Conservation (phyloP, 2,329 filamentous ascomycete species). For the Fusarium verticillioides region DNA sequence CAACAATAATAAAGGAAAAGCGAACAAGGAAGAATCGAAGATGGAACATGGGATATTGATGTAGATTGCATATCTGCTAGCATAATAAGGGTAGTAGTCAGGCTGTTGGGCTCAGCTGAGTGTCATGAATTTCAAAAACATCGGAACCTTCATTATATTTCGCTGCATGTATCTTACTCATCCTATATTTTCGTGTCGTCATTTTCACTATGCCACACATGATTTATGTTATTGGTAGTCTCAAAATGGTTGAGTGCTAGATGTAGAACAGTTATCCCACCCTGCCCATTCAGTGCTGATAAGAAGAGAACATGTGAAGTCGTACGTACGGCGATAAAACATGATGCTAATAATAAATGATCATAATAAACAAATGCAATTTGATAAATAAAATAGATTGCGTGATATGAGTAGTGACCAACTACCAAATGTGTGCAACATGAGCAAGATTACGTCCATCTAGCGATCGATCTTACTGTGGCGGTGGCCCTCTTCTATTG, state of each 20-base stretch:
- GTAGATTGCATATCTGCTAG: conserved; percentile 23
- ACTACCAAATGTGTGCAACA: conserved; percentile 30
- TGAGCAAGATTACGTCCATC: conserved; percentile 14
- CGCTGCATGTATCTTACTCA: neutral
- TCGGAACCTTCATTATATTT: neutral
- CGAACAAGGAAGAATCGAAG: conserved; percentile 4
- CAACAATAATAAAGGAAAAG: conserved; percentile 45
- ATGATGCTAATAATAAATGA: neutral
- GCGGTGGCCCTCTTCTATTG: conserved; percentile 29
- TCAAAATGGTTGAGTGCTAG: neutral
- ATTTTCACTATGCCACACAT: neutral
- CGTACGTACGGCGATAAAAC: neutral
- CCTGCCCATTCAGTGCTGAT: neutral
- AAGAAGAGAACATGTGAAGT: neutral
- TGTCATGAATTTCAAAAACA: conserved; percentile 24
- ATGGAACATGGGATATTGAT: conserved; percentile 2
- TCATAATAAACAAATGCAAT: neutral
- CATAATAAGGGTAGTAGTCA: neutral
- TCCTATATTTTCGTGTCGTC: neutral
- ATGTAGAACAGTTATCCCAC: neutral
- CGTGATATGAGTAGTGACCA: conserved; percentile 21
- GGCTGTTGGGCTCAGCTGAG: conserved; percentile 4
- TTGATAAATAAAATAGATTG: conserved; percentile 36
- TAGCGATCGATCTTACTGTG: conserved; percentile 22
- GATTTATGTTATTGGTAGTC: neutral